Percentiles rank a stretch among this genome's conserved stretches.
phyloP scores from a whole-genome alignment of 495 filamentous ascomycete species.

The Jackrogersella minutella region DNA sequence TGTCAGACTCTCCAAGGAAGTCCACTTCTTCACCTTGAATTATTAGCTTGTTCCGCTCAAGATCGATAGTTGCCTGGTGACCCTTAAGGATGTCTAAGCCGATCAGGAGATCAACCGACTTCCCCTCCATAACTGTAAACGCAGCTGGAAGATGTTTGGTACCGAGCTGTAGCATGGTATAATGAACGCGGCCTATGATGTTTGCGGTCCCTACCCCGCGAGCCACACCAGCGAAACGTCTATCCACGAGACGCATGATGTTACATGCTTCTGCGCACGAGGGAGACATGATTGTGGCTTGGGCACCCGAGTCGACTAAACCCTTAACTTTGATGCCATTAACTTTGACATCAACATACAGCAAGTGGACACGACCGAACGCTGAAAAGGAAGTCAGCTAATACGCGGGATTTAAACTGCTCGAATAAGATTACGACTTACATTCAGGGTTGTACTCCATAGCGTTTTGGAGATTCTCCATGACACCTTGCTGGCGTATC shows the following conservation, averaged over 20 bases:
- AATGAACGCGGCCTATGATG: slow-evolving; percentile 94
- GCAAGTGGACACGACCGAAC: slow-evolving; percentile 91
- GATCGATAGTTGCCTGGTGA: slow-evolving; percentile 91
- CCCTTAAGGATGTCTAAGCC: slow-evolving; percentile 96
- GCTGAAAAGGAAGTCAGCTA: slow-evolving; percentile 60
- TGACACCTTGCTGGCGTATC: slow-evolving; percentile 90
- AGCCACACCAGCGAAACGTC: slow-evolving; percentile 88
- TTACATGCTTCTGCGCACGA: slow-evolving; percentile 87
- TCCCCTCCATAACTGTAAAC: slow-evolving; percentile 99
- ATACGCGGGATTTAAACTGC: neutral
- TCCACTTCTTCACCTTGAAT: slow-evolving; percentile 88
- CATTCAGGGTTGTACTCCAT: slow-evolving; percentile 97
- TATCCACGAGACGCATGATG: slow-evolving; percentile 97
- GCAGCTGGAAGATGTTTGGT: slow-evolving; percentile 86
- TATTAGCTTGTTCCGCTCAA: slow-evolving; percentile 77
- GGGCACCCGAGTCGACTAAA: slow-evolving; percentile 96
- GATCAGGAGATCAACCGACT: slow-evolving; percentile 92
- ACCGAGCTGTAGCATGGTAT: slow-evolving; percentile 92
- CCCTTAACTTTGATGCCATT: slow-evolving; percentile 92
- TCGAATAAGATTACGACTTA: slow-evolving; percentile 50
- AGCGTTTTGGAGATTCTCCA: slow-evolving; percentile 92
- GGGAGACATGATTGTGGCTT: slow-evolving; percentile 99
- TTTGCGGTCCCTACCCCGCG: slow-evolving; percentile 92
- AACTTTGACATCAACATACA: slow-evolving; percentile 96
- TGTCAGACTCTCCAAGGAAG: slow-evolving; percentile 92